Evolutionary conservation across 1,139 yeast species (phyloP), one percentile per base, ranked within the genome.

Genomic region (Zygoascus sp.): DNA sequence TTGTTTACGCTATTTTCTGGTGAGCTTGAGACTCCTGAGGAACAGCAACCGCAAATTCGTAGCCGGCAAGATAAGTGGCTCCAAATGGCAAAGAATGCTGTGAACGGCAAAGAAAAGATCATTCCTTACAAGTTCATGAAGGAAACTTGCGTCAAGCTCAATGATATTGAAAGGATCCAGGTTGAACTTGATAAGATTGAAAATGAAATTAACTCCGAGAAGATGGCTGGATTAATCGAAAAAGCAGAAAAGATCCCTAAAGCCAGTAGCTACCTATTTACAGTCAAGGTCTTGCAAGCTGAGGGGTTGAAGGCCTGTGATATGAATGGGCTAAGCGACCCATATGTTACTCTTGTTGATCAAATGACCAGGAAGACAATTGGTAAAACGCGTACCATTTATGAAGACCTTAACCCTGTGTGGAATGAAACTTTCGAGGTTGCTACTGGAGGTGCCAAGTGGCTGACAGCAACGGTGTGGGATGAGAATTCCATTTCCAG

Each of bases 381-480:
- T 43, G 95, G 87, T 4, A 79, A 79, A 54, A 89, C 97, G 0
- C 74, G 88, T 58, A 75, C 82, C 0, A 70, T 85, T 7, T 71
- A 73, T 39, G 78, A 77, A 48, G 78, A 81, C 5, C 67, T 77
- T 30, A 81, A 81, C 57, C 97, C 97, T 0, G 79, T 76, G 21
- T 92, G 96, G 95, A 87, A 87, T 58, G 97, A 92, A 68, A 86
- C 83, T 48, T 84, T 86, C 61, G 96, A 89, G 60, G 65, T 85
- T 32, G 68, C 77, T 1, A 59, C 70, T 1, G 54, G 65, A 0
- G 63, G 63, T 0, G 58, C 67, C 2, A 59, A 62, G 25, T 58
- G 67, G 45, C 58, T 86, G 1, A 74, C 79, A 0, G 75, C 79
- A 1, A 81, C 85, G 1, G 80, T 87, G 0, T 88, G 96, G 96